Evolutionary conservation across 2,329 filamentous ascomycete species (phyloP).

Genomic region (Arachnopeziza araneosa): DNA sequence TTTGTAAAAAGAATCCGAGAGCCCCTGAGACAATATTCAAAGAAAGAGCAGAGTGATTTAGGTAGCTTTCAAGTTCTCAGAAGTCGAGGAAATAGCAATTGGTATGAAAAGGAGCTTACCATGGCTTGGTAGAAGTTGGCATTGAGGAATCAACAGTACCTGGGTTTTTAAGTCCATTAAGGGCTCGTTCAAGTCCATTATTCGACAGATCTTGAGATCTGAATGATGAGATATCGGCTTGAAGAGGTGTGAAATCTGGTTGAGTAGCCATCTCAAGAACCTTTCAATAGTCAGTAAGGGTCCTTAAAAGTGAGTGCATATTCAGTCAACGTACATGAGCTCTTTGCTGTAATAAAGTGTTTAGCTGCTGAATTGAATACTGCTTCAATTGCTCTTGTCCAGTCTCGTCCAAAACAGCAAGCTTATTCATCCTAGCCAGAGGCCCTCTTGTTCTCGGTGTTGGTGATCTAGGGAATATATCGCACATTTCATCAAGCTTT

Average conservation of each 20-base stretch:
- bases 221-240: not conserved
- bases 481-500: constrained; percentile 22
- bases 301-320: not conserved
- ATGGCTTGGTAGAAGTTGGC: constrained; percentile 25
- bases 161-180: not conserved
- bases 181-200: not conserved
- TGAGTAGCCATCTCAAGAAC: not conserved
- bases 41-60: too few species aligned
- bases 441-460: constrained; percentile 20
- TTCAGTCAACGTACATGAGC: constrained; percentile 36
- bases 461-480: constrained; percentile 17
- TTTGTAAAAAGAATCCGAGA: too few species aligned
- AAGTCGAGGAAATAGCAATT: too few species aligned
- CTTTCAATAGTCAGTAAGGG: not conserved
- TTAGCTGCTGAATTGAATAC: constrained; percentile 45
- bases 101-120: too few species aligned
- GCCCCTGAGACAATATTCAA: too few species aligned
- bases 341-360: constrained; percentile 44
- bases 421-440: constrained; percentile 16
- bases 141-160: not conserved
- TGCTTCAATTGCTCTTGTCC: constrained; percentile 36
- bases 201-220: not conserved
- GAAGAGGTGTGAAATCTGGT: not conserved
- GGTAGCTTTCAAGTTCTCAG: too few species aligned
- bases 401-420: constrained; percentile 34